Evolutionary conservation across 352 stramenopile genomes (phyloP).

Genomic region (Globisporangium sylvaticum): DNA sequence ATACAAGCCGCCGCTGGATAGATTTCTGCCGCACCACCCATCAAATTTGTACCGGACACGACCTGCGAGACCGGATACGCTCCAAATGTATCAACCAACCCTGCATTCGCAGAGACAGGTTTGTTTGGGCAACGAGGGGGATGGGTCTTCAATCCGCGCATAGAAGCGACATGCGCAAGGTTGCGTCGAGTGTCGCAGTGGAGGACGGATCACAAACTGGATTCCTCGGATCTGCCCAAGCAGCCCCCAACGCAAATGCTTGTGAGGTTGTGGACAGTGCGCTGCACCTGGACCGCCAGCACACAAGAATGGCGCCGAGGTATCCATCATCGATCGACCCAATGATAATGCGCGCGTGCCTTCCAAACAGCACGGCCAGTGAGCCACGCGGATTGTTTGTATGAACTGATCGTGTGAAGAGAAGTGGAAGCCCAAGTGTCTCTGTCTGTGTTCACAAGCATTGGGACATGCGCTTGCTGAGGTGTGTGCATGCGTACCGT

Average conservation of each 20-base stretch:
- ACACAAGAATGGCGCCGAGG: not conserved
- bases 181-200: conserved; percentile 4
- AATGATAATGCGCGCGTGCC: not conserved
- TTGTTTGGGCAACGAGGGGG: not conserved
- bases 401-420: not conserved
- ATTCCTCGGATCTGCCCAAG: not conserved
- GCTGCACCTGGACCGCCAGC: not conserved
- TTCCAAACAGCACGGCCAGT: not conserved
- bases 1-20: not conserved
- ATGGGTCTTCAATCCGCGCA: not conserved
- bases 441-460: not conserved
- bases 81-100: conserved; percentile 10
- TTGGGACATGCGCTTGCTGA: conserved; percentile 8
- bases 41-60: not conserved
- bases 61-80: not conserved
- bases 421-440: not conserved
- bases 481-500: not conserved
- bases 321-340: conserved; percentile 4
- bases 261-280: not conserved
- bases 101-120: not conserved
- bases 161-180: not conserved
- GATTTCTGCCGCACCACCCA: not conserved
- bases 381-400: not conserved
- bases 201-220: not conserved
- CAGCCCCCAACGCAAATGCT: not conserved